Evolutionary conservation across 2,329 filamentous ascomycete species (phyloP).

Genomic region (Cephalotrichum gorgonifer): DNA sequence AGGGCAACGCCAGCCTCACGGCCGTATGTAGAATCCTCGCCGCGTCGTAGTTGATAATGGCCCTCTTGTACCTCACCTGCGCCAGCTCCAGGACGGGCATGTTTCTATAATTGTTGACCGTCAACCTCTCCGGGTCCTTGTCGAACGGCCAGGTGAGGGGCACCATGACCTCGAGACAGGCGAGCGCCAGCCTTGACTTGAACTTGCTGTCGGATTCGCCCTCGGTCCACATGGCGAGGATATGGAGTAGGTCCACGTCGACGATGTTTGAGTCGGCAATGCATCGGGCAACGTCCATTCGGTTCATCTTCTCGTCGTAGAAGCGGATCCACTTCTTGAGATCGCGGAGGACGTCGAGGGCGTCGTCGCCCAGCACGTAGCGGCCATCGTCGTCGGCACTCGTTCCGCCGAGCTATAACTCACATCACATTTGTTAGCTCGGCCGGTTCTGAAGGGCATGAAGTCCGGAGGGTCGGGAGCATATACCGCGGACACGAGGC

Average conservation of each 20-base stretch:
- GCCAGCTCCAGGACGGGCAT: slow-evolving; percentile 80
- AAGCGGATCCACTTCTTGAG: slow-evolving; percentile 91
- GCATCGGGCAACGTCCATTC: slow-evolving; percentile 89
- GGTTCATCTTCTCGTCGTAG: slow-evolving; percentile 86
- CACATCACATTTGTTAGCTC: neutral
- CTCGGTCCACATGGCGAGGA: slow-evolving; percentile 73
- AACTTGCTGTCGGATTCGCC: slow-evolving; percentile 61
- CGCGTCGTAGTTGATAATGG: slow-evolving; percentile 73
- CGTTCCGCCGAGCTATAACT: slow-evolving; percentile 66
- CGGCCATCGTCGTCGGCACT: slow-evolving; percentile 68
- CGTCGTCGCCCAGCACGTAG: slow-evolving; percentile 89
- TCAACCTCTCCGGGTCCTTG: slow-evolving; percentile 68
- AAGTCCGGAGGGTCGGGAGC: slow-evolving; percentile 21
- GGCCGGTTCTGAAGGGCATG: slow-evolving; percentile 8
- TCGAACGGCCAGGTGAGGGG: slow-evolving; percentile 93
- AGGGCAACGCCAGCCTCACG: slow-evolving; percentile 71
- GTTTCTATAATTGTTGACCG: slow-evolving; percentile 85
- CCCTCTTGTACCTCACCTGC: slow-evolving; percentile 82
- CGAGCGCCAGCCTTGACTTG: slow-evolving; percentile 69
- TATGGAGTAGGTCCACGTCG: slow-evolving; percentile 79
- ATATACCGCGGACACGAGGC: slow-evolving; percentile 84
- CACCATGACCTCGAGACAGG: slow-evolving; percentile 82
- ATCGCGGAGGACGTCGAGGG: slow-evolving; percentile 82
- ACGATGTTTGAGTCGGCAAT: slow-evolving; percentile 88
- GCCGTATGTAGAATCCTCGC: slow-evolving; percentile 69